Conservation (phyloP, 108 stramenopile species). For the Cyclotella sp. region DNA sequence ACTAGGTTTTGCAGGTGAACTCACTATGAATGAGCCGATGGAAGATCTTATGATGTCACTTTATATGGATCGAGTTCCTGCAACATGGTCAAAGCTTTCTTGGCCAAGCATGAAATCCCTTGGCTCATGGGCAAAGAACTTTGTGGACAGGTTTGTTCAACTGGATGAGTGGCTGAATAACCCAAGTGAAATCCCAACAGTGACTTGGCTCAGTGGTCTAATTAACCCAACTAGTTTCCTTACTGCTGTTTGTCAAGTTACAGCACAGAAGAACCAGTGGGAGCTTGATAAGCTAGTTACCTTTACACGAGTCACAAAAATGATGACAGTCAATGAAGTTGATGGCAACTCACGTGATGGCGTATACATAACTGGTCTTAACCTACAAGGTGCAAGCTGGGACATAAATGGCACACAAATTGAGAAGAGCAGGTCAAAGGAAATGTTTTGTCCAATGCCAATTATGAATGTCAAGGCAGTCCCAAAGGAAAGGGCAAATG, state of each 20-base stretch:
- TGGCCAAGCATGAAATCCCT: slow-evolving; percentile 84
- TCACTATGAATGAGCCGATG: slow-evolving; percentile 93
- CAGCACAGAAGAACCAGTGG: slow-evolving; percentile 85
- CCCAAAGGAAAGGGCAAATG: slow-evolving; percentile 79
- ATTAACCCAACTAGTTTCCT: slow-evolving; percentile 91
- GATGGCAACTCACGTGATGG: slow-evolving; percentile 82
- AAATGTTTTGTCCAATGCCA: slow-evolving; percentile 90
- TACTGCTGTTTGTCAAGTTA: slow-evolving; percentile 92
- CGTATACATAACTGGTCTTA: slow-evolving; percentile 80
- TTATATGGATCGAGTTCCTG: slow-evolving; percentile 81
- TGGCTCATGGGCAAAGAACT: slow-evolving; percentile 74
- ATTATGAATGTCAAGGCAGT: slow-evolving; percentile 87
- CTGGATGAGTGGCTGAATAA: slow-evolving; percentile 88
- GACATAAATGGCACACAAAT: slow-evolving; percentile 58
- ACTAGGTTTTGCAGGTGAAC: slow-evolving; percentile 89
- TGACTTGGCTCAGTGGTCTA: slow-evolving; percentile 86
- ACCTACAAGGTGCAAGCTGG: slow-evolving; percentile 90
- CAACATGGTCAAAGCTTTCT: slow-evolving; percentile 76
- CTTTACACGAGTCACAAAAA: slow-evolving; percentile 89
- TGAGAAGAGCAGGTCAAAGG: slow-evolving; percentile 85
- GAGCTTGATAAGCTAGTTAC: slow-evolving; percentile 90
- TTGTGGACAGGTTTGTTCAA: slow-evolving; percentile 72
- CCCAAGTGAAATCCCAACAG: slow-evolving; percentile 87
- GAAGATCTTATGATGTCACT: slow-evolving; percentile 77
- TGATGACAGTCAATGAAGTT: slow-evolving; percentile 71